Conservation (phyloP, 2,329 filamentous ascomycete species). For the Monosporascus cannonballus region DNA sequence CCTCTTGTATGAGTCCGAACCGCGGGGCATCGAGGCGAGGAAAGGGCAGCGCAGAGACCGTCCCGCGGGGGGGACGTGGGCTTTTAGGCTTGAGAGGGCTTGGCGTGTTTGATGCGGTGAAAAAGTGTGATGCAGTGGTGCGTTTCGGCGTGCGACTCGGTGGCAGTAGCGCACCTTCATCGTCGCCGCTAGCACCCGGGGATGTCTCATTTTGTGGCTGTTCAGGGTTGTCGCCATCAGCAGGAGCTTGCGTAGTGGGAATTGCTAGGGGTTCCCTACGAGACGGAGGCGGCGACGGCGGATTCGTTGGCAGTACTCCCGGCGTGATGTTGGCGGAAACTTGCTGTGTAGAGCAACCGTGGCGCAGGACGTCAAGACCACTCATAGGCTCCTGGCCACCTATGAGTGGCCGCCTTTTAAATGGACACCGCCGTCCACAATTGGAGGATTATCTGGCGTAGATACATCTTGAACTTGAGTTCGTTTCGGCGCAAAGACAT, state of each 20-base stretch:
- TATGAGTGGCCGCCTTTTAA: conserved; percentile 16
- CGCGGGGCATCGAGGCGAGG: conserved; percentile 54
- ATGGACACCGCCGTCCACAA: not conserved
- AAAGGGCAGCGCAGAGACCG: conserved; percentile 54
- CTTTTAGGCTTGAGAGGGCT: conserved; percentile 14
- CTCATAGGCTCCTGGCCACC: conserved; percentile 17
- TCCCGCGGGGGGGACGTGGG: conserved; percentile 34
- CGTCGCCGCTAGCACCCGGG: not conserved
- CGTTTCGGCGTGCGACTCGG: conserved; percentile 17
- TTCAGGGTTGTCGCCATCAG: too few relatives aligned
- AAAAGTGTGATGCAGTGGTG: conserved; percentile 28
- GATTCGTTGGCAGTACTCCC: not conserved
- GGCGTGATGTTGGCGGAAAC: not conserved
- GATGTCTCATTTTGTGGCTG: not conserved
- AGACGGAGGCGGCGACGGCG: not conserved
- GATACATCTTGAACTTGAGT: not conserved
- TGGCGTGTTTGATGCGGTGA: conserved; percentile 9
- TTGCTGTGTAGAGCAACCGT: not conserved
- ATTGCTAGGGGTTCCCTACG: not conserved
- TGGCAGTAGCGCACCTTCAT: not conserved
- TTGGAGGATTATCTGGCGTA: not conserved
- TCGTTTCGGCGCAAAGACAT: not conserved
- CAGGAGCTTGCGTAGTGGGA: not conserved
- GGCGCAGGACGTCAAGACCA: conserved; percentile 5
- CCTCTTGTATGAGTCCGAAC: conserved; percentile 83